phyloP scores from a whole-genome alignment of 2,329 filamentous ascomycete genomes.

The Pestalotiopsis sp. region DNA sequence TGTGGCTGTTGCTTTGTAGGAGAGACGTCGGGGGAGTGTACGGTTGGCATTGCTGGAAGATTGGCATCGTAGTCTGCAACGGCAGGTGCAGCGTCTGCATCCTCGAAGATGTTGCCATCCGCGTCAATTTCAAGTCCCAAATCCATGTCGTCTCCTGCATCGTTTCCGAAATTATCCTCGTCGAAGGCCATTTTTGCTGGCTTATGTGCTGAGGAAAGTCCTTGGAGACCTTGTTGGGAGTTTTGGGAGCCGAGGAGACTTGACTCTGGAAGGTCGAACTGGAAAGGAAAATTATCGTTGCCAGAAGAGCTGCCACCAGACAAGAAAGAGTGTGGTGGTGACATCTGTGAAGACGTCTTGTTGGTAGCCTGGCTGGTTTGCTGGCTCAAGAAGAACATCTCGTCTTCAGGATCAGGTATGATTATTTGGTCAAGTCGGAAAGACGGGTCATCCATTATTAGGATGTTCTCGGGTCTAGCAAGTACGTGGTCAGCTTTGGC shows the following conservation, averaged over 20 bases:
- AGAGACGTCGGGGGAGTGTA: constrained; percentile 11
- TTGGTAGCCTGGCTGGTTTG: constrained; percentile 16
- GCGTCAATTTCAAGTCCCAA: constrained; percentile 51
- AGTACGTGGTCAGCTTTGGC: constrained; percentile 13
- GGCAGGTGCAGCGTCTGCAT: constrained; percentile 15
- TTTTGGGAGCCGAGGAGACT: constrained; percentile 19
- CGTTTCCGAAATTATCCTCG: constrained; percentile 30
- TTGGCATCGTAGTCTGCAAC: constrained; percentile 38
- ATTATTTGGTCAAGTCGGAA: constrained; percentile 60
- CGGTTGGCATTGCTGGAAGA: constrained; percentile 39
- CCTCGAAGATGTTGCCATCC: constrained; percentile 48
- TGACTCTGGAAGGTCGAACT: constrained; percentile 25
- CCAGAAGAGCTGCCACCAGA: constrained; percentile 20
- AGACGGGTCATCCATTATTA: constrained; percentile 85
- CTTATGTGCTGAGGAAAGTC: constrained; percentile 29
- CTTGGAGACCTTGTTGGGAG: constrained; percentile 25
- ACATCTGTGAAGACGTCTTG: constrained; percentile 31
- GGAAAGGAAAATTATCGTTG: constrained; percentile 18
- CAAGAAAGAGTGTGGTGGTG: constrained; percentile 19
- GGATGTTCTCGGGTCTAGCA: constrained; percentile 69
- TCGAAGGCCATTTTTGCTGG: constrained; percentile 17
- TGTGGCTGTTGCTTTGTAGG: constrained; percentile 14
- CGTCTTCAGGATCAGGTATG: constrained; percentile 55
- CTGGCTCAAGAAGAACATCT: constrained; percentile 36
- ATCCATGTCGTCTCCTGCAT: constrained; percentile 40